Percentiles rank a stretch among this genome's conserved stretches.
These are phyloP conservation scores for Hirschfeldia incana DNA, from an alignment of 345 rosid species.

Conservation along the genomic window DNA sequence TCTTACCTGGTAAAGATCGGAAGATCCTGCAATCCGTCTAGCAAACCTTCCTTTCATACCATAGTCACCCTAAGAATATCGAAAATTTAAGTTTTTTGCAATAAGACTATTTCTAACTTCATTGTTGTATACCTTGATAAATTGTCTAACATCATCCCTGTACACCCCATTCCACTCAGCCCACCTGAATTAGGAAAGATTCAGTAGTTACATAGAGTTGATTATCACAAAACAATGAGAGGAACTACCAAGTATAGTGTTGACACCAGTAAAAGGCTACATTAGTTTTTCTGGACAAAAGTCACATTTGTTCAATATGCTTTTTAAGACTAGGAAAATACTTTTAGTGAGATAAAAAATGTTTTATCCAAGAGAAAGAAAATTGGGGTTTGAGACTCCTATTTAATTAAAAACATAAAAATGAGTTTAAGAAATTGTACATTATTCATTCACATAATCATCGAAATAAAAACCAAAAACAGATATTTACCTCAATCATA, in stretches of 20 bases:
- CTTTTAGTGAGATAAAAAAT: too few relatives aligned
- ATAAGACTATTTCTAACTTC: background rate
- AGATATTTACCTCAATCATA: too few relatives aligned
- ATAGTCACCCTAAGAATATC: conserved; percentile 63
- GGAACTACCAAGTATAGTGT: background rate
- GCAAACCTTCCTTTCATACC: conserved; percentile 94
- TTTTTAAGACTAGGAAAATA: too few relatives aligned
- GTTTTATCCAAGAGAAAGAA: too few relatives aligned
- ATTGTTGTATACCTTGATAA: conserved; percentile 63
- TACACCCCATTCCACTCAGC: conserved; percentile 98
- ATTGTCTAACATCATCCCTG: conserved; percentile 79
- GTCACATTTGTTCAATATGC: too few relatives aligned
- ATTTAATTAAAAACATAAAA: too few relatives aligned
- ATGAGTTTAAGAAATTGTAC: too few relatives aligned
- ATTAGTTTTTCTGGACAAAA: too few relatives aligned
- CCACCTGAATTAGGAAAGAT: conserved; percentile 60
- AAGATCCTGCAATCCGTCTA: conserved; percentile 83
- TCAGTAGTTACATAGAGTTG: background rate
- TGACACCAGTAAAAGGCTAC: too few relatives aligned
- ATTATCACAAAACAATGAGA: background rate
- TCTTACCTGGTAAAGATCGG: conserved; percentile 75
- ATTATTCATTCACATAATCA: too few relatives aligned
- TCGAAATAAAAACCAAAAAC: too few relatives aligned
- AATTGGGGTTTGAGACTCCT: too few relatives aligned
- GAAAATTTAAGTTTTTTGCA: conserved; percentile 14